These are phyloP conservation scores for Rhizophora apiculata DNA, from an alignment of 345 rosid genomes.

Conservation along the genomic window DNA sequence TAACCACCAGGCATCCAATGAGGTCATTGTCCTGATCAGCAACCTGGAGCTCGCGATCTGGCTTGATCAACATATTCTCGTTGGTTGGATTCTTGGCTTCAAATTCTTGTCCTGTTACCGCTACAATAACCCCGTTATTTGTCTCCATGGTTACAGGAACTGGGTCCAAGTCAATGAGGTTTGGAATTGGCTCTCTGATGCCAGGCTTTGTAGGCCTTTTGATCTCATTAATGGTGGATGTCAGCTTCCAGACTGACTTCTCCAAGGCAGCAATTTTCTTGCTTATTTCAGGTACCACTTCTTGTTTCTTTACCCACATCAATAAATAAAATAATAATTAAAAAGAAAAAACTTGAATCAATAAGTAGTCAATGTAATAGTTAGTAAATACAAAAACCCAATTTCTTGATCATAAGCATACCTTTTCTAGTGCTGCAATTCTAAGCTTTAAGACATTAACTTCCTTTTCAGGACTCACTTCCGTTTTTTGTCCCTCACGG, in stretches of 20 bases:
- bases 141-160: not conserved
- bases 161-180: not conserved
- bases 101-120: too few species aligned
- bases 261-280: conserved; percentile 2
- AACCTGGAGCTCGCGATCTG: too few species aligned
- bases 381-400: too few species aligned
- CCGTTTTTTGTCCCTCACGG: not conserved
- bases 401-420: too few species aligned
- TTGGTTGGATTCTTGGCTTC: too few species aligned
- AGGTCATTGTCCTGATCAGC: not conserved
- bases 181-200: not conserved
- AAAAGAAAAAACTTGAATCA: too few species aligned
- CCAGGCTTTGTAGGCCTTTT: not conserved
- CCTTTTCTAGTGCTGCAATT: not conserved
- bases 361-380: too few species aligned
- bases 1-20: not conserved
- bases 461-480: not conserved
- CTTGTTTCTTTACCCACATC: not conserved
- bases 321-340: not conserved
- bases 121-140: not conserved
- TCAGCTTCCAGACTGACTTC: conserved; percentile 3
- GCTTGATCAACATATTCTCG: too few species aligned
- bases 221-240: not conserved
- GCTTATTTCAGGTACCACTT: not conserved
- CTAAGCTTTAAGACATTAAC: not conserved